phyloP scores from a whole-genome alignment of 192 early-diverging fungal species.

The Paraglomus brasilianum region DNA sequence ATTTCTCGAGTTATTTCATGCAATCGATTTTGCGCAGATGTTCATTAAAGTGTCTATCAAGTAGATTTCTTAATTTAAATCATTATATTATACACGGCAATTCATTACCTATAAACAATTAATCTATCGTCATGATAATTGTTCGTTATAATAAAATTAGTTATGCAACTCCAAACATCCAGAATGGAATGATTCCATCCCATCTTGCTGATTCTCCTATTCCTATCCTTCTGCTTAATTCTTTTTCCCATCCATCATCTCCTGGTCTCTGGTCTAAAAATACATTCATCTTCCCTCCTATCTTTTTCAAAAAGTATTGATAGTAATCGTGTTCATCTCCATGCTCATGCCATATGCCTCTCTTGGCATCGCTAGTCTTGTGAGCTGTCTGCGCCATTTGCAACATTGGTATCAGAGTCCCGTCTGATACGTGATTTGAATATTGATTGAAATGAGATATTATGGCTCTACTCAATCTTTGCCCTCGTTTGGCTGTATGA shows the following conservation, averaged over 20 bases:
- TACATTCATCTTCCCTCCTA: slow-evolving; percentile 28
- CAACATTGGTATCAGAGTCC: slow-evolving; percentile 46
- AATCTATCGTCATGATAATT: too few relatives aligned
- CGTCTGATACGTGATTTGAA: slow-evolving; percentile 33
- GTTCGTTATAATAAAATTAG: too few relatives aligned
- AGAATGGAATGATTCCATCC: slow-evolving; percentile 50
- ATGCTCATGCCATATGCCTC: slow-evolving; percentile 16
- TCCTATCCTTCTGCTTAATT: slow-evolving; percentile 32
- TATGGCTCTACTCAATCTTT: slow-evolving; percentile 45
- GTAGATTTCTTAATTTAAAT: too few relatives aligned
- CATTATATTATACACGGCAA: too few relatives aligned
- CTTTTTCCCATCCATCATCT: slow-evolving; percentile 29
- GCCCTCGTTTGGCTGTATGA: slow-evolving; percentile 47
- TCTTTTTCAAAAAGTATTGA: slow-evolving; percentile 16
- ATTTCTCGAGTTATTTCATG: too few relatives aligned
- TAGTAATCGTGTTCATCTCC: slow-evolving; percentile 32
- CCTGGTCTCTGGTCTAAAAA: background rate
- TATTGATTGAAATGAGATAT: slow-evolving; percentile 43
- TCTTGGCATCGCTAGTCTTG: slow-evolving; percentile 31
- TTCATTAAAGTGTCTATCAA: too few relatives aligned
- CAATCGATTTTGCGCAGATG: too few relatives aligned
- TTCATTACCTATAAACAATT: too few relatives aligned
- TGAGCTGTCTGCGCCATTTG: slow-evolving; percentile 50
- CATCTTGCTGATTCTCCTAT: slow-evolving; percentile 37
- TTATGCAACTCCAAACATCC: slow-evolving; percentile 50